Evolutionary conservation across 2,329 filamentous ascomycete species (phyloP), one percentile per base, ranked within the genome.

Genomic region (Penicillium sp.): DNA sequence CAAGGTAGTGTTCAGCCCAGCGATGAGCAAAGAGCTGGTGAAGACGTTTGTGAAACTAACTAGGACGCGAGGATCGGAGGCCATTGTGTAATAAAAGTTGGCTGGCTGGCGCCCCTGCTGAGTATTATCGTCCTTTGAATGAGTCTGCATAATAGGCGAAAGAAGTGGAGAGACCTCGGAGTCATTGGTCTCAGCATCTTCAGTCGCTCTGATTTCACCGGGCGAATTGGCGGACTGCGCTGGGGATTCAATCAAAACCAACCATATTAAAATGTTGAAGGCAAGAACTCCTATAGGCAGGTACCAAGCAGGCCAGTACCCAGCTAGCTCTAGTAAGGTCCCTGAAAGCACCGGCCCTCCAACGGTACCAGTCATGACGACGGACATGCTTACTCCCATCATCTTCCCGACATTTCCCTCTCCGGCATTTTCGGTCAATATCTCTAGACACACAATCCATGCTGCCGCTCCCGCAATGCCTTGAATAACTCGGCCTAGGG

Each of bases 1-100:
- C 0, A 86, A 64, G 0, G 84, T 81, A 2, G 81, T 78, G 62
- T 86, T 83, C 56, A 85, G 82, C 1, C 79, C 76, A 13, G 81
- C 79, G 72, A 84, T 75, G 43, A 84, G 70, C 21, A 77, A 74
- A 0, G 80, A 78, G 62, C 82, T 72, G 4, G 81, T 74, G n/a
- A 83, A 59, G 47, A 67, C 73, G 16, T 74, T 77, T 66, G 72
- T 75, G 7, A 80, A 69, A 1, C 73, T 74, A 10, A 72, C 71
- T 27, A 80, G 59, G 9, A 81, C 70, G 9, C 78, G 75, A 3
- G 69, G 70, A 23, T 78, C 76, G 27, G 70, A 67, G 19, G 82
- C 72, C 33, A 82, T 74, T 19, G 71, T 72, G 31, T 77, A 59
- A 26, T 81, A 68, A 16, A 68, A 69, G 8, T 58, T 48, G 21